A percentile compares a stretch with the other conserved stretches of the same genome.
Conservation (phyloP, 2,329 filamentous ascomycete genomes). For the Aspergillus spinulosporus region DNA sequence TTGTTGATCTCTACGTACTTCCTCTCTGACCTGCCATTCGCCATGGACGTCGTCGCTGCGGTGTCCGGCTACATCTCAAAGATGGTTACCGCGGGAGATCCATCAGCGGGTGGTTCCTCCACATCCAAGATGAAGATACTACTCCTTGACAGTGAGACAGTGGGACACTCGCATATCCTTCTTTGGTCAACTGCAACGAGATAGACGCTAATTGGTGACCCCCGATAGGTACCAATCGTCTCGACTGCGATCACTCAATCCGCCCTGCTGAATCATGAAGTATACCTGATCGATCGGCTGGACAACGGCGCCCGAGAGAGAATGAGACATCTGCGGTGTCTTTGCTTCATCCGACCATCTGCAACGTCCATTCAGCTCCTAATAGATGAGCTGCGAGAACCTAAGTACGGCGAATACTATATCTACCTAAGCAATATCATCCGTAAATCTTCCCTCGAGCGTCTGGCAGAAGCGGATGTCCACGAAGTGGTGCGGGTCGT, state of each 20-base stretch:
- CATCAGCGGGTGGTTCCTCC: constrained; percentile 55
- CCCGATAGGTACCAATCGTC: constrained; percentile 71
- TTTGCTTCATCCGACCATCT: constrained; percentile 90
- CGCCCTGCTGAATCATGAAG: constrained; percentile 88
- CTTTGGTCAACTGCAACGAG: not conserved
- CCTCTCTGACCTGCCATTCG: constrained; percentile 27
- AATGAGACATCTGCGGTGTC: constrained; percentile 93
- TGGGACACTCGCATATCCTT: constrained; percentile 50
- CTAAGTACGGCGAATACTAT: constrained; percentile 96
- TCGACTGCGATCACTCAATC: constrained; percentile 97
- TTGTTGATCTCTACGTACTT: constrained; percentile 1
- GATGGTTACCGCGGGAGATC: constrained; percentile 84
- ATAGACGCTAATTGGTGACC: constrained; percentile 22
- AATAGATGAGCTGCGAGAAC: constrained; percentile 92
- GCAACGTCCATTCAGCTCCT: constrained; percentile 89
- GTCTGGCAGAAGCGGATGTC: constrained; percentile 92
- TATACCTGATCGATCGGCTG: constrained; percentile 94
- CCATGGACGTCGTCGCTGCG: constrained; percentile 91
- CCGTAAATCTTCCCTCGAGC: constrained; percentile 92
- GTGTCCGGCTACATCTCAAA: constrained; percentile 94
- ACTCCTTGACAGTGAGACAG: constrained; percentile 87
- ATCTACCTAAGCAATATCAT: constrained; percentile 97
- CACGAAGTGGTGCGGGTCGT: constrained; percentile 94
- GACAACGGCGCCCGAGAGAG: constrained; percentile 90
- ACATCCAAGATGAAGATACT: constrained; percentile 96